Percentiles rank a stretch among this genome's conserved stretches.
phyloP scores from a whole-genome alignment of 805 yeast species.

The Metschnikowia reukaufii region DNA sequence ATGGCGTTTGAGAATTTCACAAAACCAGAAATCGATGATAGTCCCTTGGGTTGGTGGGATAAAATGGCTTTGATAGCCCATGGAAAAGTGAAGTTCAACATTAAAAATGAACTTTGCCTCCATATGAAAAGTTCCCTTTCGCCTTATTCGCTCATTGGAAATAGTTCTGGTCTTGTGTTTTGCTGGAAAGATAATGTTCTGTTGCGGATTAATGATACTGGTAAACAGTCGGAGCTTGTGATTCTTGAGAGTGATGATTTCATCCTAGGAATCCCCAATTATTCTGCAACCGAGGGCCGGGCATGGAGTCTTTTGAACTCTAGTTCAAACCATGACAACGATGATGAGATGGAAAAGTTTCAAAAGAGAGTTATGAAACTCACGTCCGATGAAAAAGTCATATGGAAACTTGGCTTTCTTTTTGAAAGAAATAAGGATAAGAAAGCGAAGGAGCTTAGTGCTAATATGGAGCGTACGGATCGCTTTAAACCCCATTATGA shows the following conservation, averaged over 20 bases:
- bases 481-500: slow-evolving; percentile 63
- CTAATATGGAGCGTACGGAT: slow-evolving; percentile 43
- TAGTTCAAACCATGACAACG: slow-evolving; percentile 22
- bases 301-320: slow-evolving; percentile 39
- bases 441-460: slow-evolving; percentile 31
- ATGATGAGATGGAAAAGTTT: slow-evolving; percentile 31
- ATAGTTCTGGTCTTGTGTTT: slow-evolving; percentile 62
- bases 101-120: slow-evolving; percentile 54
- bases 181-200: slow-evolving; percentile 59
- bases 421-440: slow-evolving; percentile 62
- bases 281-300: slow-evolving; percentile 34
- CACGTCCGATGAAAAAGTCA: slow-evolving; percentile 56
- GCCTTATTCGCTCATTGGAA: slow-evolving; percentile 59
- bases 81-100: slow-evolving; percentile 49
- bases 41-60: slow-evolving; percentile 51
- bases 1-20: slow-evolving; percentile 44
- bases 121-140: slow-evolving; percentile 61
- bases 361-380: slow-evolving; percentile 54
- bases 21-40: slow-evolving; percentile 45
- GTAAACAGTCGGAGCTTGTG: slow-evolving; percentile 49
- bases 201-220: slow-evolving; percentile 51
- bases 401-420: slow-evolving; percentile 74
- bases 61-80: slow-evolving; percentile 56
- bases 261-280: slow-evolving; percentile 56
- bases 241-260: slow-evolving; percentile 56